Evolutionary conservation across 2,329 filamentous ascomycete genomes (phyloP).

Genomic region (Pseudogymnoascus sp.): DNA sequence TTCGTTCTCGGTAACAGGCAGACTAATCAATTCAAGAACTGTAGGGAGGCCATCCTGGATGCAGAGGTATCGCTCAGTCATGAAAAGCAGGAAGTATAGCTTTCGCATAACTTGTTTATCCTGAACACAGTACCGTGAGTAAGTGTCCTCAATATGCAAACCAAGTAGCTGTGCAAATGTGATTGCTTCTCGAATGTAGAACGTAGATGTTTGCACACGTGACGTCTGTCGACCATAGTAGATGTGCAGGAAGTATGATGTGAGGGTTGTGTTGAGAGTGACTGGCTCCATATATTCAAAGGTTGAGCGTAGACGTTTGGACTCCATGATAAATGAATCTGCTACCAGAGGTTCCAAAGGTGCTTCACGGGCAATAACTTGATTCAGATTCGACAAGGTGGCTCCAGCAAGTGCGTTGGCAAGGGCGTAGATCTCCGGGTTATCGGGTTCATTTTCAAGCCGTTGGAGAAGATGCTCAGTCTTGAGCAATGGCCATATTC

Average conservation of each 20-base stretch:
- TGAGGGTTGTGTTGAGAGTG: no score
- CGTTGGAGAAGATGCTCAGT: no score
- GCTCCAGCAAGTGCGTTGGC: background rate
- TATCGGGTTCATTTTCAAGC: no score
- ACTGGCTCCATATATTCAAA: no score
- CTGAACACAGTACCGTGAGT: slow-evolving; percentile 1
- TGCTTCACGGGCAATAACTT: background rate
- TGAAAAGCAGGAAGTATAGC: slow-evolving; percentile 7
- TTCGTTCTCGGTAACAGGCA: slow-evolving; percentile 6
- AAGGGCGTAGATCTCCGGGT: no score
- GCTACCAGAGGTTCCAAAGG: background rate
- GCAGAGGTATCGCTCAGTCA: slow-evolving; percentile 8
- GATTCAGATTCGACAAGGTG: slow-evolving; percentile 2
- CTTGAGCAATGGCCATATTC: no score
- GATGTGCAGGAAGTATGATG: no score
- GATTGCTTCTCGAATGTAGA: slow-evolving; percentile 10
- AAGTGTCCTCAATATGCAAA: slow-evolving; percentile 8
- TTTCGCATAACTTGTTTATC: slow-evolving; percentile 7
- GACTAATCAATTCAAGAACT: slow-evolving; percentile 4
- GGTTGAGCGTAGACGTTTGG: no score
- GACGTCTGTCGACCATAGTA: background rate
- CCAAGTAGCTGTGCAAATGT: slow-evolving; percentile 9
- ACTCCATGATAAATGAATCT: background rate
- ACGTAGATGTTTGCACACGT: background rate
- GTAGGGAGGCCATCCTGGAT: slow-evolving; percentile 6